Percentiles rank a stretch among this genome's conserved stretches.
Conservation (phyloP, 1,284 basidiomycete species). For the Sphaerobolus stellatus region DNA sequence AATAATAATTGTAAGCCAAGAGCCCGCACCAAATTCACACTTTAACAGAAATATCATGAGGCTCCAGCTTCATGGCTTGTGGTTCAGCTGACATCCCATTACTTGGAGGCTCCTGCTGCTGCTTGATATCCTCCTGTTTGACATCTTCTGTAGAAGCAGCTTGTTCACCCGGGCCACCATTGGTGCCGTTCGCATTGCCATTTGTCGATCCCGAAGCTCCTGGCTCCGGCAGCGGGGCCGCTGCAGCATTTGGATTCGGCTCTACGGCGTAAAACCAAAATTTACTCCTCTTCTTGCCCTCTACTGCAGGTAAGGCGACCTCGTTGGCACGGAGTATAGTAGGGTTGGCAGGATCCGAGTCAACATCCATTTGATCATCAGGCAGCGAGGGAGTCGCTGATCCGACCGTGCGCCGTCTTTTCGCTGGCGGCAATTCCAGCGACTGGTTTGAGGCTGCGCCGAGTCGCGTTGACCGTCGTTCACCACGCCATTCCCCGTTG, state of each 20-base stretch:
- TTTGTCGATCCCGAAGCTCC: too few species aligned
- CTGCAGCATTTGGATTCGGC: conserved; percentile 42
- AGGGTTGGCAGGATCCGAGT: conserved; percentile 5
- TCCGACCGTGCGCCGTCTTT: conserved; percentile 63
- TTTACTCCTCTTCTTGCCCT: conserved; percentile 76
- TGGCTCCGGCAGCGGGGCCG: too few species aligned
- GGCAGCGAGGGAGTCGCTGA: conserved; percentile 13
- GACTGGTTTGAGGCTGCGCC: conserved; percentile 50
- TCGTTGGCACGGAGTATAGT: conserved; percentile 57
- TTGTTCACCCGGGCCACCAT: too few species aligned
- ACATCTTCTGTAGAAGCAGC: too few species aligned
- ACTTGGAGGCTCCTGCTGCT: too few species aligned
- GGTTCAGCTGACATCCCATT: too few species aligned
- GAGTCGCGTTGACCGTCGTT: conserved; percentile 68
- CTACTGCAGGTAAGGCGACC: conserved; percentile 65
- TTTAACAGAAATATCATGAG: too few species aligned
- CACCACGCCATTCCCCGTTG: conserved; percentile 64
- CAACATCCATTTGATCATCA: conserved; percentile 9
- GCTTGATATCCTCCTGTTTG: too few species aligned
- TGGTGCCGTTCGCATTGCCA: too few species aligned
- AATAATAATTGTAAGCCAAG: too few species aligned
- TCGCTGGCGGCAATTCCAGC: conserved; percentile 48
- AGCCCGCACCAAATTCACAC: too few species aligned
- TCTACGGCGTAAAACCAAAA: conserved; percentile 84
- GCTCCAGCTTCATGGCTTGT: too few species aligned